These are phyloP conservation scores for Trapa incisa DNA, from an alignment of 345 rosid genomes.

Conservation along the genomic window DNA sequence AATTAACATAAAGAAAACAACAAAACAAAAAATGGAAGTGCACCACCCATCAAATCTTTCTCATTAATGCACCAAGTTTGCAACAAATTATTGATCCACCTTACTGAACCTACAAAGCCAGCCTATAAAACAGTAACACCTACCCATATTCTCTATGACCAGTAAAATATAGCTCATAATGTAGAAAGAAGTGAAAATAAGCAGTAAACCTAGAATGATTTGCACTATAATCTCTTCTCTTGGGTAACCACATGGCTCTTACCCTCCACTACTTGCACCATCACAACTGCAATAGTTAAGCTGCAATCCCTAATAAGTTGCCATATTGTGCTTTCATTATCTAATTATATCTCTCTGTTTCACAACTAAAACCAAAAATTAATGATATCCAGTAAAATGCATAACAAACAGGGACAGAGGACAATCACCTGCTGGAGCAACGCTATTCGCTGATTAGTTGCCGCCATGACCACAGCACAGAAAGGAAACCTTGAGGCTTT, in stretches of 20 bases:
- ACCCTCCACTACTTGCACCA: too few species aligned
- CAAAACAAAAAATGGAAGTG: neutral
- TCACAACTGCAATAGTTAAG: too few species aligned
- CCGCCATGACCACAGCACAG: constrained; percentile 96
- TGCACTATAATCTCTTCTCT: neutral
- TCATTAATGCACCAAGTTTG: neutral
- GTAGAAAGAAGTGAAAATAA: neutral
- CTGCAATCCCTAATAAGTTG: neutral
- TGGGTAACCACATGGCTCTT: neutral
- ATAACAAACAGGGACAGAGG: neutral
- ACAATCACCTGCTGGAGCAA: constrained; percentile 74
- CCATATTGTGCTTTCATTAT: neutral
- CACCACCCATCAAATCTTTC: neutral
- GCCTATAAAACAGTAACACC: neutral
- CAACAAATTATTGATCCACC: neutral
- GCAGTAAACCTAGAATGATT: neutral
- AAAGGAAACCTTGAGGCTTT: constrained; percentile 91
- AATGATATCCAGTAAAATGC: neutral
- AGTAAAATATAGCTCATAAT: neutral
- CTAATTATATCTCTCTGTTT: neutral
- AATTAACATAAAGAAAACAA: neutral
- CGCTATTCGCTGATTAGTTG: constrained; percentile 87
- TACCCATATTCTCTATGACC: neutral
- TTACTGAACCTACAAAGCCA: neutral
- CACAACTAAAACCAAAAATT: neutral